Conservation (phyloP, 495 filamentous ascomycete species). For the Penicillium cataractarum region DNA sequence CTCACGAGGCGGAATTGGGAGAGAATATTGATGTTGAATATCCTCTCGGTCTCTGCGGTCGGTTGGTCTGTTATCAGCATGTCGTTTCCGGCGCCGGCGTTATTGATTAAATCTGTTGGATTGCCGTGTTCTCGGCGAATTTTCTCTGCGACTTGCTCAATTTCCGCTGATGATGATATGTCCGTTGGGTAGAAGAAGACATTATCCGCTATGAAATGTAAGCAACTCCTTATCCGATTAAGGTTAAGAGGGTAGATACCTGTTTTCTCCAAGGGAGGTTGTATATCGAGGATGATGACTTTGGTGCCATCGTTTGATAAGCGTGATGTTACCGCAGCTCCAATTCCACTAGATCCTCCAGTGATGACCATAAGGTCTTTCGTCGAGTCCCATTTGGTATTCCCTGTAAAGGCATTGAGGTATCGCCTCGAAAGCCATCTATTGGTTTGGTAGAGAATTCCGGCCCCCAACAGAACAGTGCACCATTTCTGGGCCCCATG, state of each 20-base stretch:
- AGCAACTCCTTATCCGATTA: neutral
- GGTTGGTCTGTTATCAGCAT: neutral
- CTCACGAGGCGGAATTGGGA: slow-evolving; percentile 50
- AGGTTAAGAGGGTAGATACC: neutral
- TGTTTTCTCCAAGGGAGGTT: neutral
- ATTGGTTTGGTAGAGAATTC: slow-evolving; percentile 1
- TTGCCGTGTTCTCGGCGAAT: neutral
- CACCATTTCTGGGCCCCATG: neutral
- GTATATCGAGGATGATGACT: slow-evolving; percentile 1
- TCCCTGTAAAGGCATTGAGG: neutral
- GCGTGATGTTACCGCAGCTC: neutral
- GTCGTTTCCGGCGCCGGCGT: neutral
- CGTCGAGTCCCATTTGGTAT: neutral
- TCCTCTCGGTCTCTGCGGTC: neutral
- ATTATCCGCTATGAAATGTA: neutral
- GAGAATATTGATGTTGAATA: slow-evolving; percentile 54
- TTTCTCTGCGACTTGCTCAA: neutral
- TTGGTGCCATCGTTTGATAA: neutral
- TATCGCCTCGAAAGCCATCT: neutral
- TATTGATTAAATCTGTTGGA: neutral
- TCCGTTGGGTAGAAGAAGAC: neutral
- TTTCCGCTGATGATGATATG: neutral
- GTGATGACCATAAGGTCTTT: neutral
- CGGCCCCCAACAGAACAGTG: neutral
- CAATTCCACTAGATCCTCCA: neutral